Base-by-base conservation (phyloP, 2,329 filamentous ascomycete species). In the Keithomyces neogunnii region DNA sequence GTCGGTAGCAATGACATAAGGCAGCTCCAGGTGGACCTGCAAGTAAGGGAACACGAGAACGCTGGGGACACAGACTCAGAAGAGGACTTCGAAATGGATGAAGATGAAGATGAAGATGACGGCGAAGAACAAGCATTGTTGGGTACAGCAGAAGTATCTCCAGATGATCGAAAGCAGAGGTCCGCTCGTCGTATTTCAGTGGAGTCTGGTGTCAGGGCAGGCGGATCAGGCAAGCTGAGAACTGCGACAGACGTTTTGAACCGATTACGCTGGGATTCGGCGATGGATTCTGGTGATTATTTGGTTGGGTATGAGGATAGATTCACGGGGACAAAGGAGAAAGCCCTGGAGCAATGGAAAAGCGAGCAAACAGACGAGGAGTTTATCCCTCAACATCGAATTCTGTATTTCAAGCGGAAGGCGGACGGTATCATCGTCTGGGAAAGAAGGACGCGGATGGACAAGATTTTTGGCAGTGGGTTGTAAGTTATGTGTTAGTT, bases 321-420 rank as follows among this genome's bases (percentile, higher is more conserved):
- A 13, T 84, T 84, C 58, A 53, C 71, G 3, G 80, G 78, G 1
- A 69, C 73, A 2, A 72, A 70, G 56, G 81, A 84, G 63, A 76
- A 75, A 55, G 61, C 71, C 2, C 63, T 84, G 4, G 74, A 74
- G 48, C 66, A 70, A 32, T 85, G 81, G 81, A 82, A 79, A 67
- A 70, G 68, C 13, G 81, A 84, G 59, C 75, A 79, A 63, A 83
- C 81, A 33, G 76, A 84, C 56, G 80, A 84, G 53, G 81, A 85
- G 63, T 85, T 83, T 59, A 84, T 85, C 51, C 82, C 82, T 5
- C 78, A 84, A 64, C 81, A 84, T 59, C 71, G 81, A 13, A 81
- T 85, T 55, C 61, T 81, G 51, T 84, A 81, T 62, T 84, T 85
- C 59, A 80, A 74, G 63, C 69, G 74, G 9, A 73, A 64, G 60